A percentile compares a stretch with the other conserved stretches of the same genome.
Conservation (phyloP, 177 flowering plant species). For the Tripterygium wilfordii region DNA sequence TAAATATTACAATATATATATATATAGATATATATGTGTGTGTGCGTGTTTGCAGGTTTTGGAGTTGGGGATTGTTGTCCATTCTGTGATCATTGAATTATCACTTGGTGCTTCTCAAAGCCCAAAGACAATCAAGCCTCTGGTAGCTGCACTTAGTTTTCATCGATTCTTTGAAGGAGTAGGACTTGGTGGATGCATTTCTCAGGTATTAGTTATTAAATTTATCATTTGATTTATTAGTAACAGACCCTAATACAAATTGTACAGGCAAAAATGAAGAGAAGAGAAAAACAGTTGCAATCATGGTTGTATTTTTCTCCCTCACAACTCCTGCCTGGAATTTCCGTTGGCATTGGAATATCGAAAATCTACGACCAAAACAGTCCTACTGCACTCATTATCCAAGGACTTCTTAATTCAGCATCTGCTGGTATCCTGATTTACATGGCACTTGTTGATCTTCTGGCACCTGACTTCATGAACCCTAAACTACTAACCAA, state of each 20-base stretch:
- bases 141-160: conserved; percentile 18
- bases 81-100: background rate
- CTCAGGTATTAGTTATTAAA: conserved; percentile 2
- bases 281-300: background rate
- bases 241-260: background rate
- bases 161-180: conserved; percentile 24
- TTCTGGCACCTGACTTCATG: conserved; percentile 31
- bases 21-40: too few relatives aligned
- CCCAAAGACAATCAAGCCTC: conserved; percentile 15
- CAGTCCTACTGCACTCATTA: conserved; percentile 35
- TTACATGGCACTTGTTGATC: conserved; percentile 32
- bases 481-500: conserved; percentile 23
- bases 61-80: background rate
- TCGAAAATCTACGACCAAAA: conserved; percentile 15
- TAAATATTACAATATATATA: too few relatives aligned
- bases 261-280: conserved; percentile 19
- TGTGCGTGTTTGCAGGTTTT: background rate
- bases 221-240: background rate
- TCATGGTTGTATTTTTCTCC: conserved; percentile 21
- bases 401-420: conserved; percentile 27
- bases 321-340: conserved; percentile 26
- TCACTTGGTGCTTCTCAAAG: background rate
- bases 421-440: conserved; percentile 36
- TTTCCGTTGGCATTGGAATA: conserved; percentile 25
- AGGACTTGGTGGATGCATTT: background rate